Base-by-base conservation (phyloP, 1,284 basidiomycete species). In the Neotropicomus parvogracilis region DNA sequence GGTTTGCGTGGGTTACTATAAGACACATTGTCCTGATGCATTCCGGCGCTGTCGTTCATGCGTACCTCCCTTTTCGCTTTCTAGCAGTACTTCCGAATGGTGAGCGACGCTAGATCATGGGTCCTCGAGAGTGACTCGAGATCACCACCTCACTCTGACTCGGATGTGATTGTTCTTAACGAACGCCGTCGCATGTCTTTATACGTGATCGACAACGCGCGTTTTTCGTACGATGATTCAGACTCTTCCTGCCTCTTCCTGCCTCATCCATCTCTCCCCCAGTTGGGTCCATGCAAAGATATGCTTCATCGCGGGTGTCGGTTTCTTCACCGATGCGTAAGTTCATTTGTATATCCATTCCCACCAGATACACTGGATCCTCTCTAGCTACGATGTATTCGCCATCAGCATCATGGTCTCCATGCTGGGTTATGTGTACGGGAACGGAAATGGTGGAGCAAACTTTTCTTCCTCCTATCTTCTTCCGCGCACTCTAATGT, bases 351-450 rank as follows among this genome's bases (percentile, higher is more conserved):
- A 3, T 20, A 17, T 31, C 7, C 9, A 19, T 33, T 32, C 10
- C 32, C 27, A 26, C 35, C 13, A 14, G 12, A 32, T 19, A 24
- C n/a, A 6, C 26, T 50, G 20, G 54, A 33, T 19, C 26, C 20
- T 44, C 17, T 37, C 40, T 19, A 65, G 60, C 16, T 65, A 65
- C 12, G 62, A 60, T 32, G 33, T 57, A 29, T 64, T 64, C 33
- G 49, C 53, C 4, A 48, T 63, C 10, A 59, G 50, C 36, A 63
- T 62, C 5, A 29, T 54, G 16, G 42, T 36, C 32, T 52, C 60
- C 19, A 60, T 60, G 60, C 37, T 61, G 40, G 59, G 63, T 14
- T 63, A 63, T 36, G 60, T 65, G 19, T 61, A 44, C 11, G 59
- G 59, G 4, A 17, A 63, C 36, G 39, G 59, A 41, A 42, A 64